Base-by-base conservation (phyloP, 2,329 filamentous ascomycete species). In the Diaporthe sp. region DNA sequence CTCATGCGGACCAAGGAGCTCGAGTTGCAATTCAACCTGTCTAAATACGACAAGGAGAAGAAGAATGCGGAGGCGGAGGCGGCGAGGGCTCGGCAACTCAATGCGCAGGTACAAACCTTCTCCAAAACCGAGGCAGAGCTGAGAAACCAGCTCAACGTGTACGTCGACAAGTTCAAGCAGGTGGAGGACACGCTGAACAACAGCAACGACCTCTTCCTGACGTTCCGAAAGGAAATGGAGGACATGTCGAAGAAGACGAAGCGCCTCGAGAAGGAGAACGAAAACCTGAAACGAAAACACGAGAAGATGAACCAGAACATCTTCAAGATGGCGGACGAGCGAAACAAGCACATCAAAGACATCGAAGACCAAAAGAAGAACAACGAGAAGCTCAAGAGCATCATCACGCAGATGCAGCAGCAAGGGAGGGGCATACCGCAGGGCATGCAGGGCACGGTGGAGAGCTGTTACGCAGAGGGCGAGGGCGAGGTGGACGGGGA, bases 221-320 rank as follows among this genome's bases (percentile, higher is more conserved):
- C 97, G 0, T 98, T 98, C 86, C 92, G 96, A 73, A 98, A 98
- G 86, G 97, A 98, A 85, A 98, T 98, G 96, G 97, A 98, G 85
- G 97, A 98, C 82, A 98, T 98, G 96, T 98, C 96, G 0, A 98
- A 98, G 87, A 98, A 98, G 87, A 98, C 96, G 8, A 98, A 98
- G 85, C 93, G 95, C 37, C 88, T 99, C 72, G 97, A 99, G 84
- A 98, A 98, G 85, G 97, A 99, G 82, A 98, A 99, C 81, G 93
- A 97, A 80, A 93, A 91, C 25, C 90, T 98, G 71, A 98, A 95
- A 79, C 92, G 96, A 74, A 98, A 98, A 84, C 96, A 98, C 84
- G 96, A 98, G 80, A 92, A 95, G 65, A 97, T 96, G 37, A 97
- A 97, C 81, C 93, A 94, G 79, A 98, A 98, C 84, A 98, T 99